phyloP scores from a whole-genome alignment of 208 protist genomes.

The Angomonas deanei region DNA sequence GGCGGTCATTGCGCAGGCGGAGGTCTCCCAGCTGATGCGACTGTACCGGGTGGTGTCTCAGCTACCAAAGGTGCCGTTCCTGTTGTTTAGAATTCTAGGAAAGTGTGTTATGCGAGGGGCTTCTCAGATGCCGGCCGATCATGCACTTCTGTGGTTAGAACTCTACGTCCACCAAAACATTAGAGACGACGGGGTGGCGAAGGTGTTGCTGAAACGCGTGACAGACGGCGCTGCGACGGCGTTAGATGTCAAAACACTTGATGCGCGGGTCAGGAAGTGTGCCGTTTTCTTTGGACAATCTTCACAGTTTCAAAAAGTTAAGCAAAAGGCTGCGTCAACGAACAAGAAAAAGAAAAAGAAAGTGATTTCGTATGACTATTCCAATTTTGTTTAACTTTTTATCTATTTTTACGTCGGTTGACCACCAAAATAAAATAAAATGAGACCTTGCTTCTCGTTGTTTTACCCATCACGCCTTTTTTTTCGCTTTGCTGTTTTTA shows the following conservation, averaged over 20 bases:
- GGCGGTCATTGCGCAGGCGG: background rate
- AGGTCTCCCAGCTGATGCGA: slow-evolving; percentile 55
- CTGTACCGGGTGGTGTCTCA: slow-evolving; percentile 30
- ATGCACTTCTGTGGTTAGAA: slow-evolving; percentile 52
- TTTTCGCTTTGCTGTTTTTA: background rate
- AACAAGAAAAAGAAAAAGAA: slow-evolving; percentile 1
- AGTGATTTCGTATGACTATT: background rate
- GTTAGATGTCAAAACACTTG: background rate
- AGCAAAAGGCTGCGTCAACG: slow-evolving; percentile 1
- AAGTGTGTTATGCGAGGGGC: slow-evolving; percentile 25
- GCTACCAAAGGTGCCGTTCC: slow-evolving; percentile 30
- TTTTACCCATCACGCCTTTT: slow-evolving; percentile 1
- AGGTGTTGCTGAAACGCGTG: slow-evolving; percentile 23
- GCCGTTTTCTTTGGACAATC: background rate
- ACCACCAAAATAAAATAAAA: background rate
- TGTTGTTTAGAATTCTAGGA: slow-evolving; percentile 56
- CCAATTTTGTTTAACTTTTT: slow-evolving; percentile 5
- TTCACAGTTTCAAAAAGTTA: background rate
- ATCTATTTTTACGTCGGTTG: background rate
- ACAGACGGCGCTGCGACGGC: background rate
- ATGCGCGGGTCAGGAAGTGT: background rate
- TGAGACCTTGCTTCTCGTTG: background rate
- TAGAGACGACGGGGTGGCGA: slow-evolving; percentile 63
- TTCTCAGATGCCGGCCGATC: slow-evolving; percentile 30
- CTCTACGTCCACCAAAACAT: slow-evolving; percentile 53